Conservation (phyloP, 495 filamentous ascomycete species). For the Penicillium malachiteum region DNA sequence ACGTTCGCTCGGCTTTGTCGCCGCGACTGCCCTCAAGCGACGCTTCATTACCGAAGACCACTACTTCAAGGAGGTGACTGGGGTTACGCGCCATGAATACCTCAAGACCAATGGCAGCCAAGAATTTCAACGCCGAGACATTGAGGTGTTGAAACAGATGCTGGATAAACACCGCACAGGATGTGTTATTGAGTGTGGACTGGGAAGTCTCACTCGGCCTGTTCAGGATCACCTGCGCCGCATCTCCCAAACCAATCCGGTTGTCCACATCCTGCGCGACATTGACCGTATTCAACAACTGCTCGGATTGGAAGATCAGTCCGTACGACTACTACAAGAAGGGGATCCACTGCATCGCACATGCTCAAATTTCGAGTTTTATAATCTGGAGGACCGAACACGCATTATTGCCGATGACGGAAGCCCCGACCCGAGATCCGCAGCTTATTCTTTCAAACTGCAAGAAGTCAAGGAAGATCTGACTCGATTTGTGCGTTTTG, state of each 20-base stretch:
- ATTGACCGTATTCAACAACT: constrained; percentile 63
- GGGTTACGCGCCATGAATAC: constrained; percentile 62
- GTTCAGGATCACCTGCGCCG: constrained; percentile 57
- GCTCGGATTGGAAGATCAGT: constrained; percentile 58
- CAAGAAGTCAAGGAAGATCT: constrained; percentile 75
- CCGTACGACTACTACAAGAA: constrained; percentile 51
- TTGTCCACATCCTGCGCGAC: constrained; percentile 72
- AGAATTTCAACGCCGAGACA: constrained; percentile 62
- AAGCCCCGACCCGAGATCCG: constrained; percentile 43
- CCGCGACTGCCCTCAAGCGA: constrained; percentile 69
- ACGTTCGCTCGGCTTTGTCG: constrained; percentile 75
- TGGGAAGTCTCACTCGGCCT: constrained; percentile 56
- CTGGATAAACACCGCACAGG: constrained; percentile 60
- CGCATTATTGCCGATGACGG: constrained; percentile 29
- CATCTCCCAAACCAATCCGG: constrained; percentile 64
- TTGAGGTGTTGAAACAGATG: constrained; percentile 65
- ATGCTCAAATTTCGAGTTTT: constrained; percentile 79
- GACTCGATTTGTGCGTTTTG: constrained; percentile 64
- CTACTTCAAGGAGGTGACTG: constrained; percentile 69
- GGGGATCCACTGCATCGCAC: constrained; percentile 55
- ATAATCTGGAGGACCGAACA: constrained; percentile 61
- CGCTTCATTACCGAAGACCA: constrained; percentile 76
- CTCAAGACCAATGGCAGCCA: constrained; percentile 62
- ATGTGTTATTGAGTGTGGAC: constrained; percentile 72
- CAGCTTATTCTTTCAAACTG: constrained; percentile 64